Evolutionary conservation across 164 flowering plant species (phyloP).

Genomic region (Magnolia kwangsiensis): DNA sequence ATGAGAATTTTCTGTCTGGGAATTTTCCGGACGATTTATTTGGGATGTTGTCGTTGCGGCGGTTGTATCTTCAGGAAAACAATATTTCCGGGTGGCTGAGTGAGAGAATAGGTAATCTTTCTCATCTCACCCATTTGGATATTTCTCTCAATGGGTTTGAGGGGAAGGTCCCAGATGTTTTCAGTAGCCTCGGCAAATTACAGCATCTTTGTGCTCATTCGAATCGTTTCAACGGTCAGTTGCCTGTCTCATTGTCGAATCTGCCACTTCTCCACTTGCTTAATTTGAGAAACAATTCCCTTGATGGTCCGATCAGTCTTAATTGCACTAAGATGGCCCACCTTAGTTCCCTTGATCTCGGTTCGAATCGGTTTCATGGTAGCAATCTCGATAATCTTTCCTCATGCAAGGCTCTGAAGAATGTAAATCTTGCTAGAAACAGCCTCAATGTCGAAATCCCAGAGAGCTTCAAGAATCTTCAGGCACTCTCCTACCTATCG

Average conservation of each 20-base stretch:
- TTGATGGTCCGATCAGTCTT: conserved; percentile 40
- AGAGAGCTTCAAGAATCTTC: conserved; percentile 39
- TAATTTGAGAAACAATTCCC: conserved; percentile 72
- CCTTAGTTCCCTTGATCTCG: conserved; percentile 74
- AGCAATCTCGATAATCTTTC: conserved; percentile 48
- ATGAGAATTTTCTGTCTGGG: conserved; percentile 53
- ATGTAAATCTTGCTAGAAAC: conserved; percentile 63
- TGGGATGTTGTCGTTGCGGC: conserved; percentile 44
- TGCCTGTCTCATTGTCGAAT: conserved; percentile 46
- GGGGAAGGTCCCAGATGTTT: conserved; percentile 57
- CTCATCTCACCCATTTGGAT: conserved; percentile 39
- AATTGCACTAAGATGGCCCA: conserved; percentile 47
- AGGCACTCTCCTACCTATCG: conserved; percentile 52
- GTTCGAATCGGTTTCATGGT: conserved; percentile 57
- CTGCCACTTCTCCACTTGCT: conserved; percentile 52
- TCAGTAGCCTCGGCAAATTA: conserved; percentile 40
- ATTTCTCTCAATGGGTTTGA: conserved; percentile 43
- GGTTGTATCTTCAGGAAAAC: conserved; percentile 45
- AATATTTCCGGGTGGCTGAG: conserved; percentile 56
- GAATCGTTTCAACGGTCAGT: conserved; percentile 51
- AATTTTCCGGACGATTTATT: conserved; percentile 49
- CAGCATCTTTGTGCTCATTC: conserved; percentile 52
- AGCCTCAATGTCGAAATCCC: conserved; percentile 49
- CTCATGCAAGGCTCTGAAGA: conserved; percentile 42
- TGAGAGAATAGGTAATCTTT: conserved; percentile 53